Evolutionary conservation across 176 grass and related monocot species (phyloP), one percentile per base, ranked within the genome.

Genomic region (Eragrostis curvula): DNA sequence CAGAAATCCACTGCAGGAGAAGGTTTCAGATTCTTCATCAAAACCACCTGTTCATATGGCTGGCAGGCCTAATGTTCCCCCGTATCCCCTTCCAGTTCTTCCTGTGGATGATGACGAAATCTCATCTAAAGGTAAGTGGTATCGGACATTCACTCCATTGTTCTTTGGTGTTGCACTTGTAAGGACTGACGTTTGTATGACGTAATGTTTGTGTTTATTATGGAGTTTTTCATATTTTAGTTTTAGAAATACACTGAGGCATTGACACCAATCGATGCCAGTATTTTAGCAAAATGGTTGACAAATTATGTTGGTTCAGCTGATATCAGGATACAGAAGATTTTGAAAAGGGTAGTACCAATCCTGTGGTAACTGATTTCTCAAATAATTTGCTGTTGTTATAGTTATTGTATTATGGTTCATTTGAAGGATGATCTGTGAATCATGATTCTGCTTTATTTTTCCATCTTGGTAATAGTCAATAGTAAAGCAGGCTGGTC

Each of bases 41-140:
- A 97, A 97, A 87, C 88, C 81, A 70, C 87, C 88, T 71, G 86
- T 89, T 57, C 90, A 80, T 73, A 74, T 88, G 73, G 73, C 85
- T 59, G 85, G 68, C 83, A 85, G 90, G 47, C 88, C 95, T 70
- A 89, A 70, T 78, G 85, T 92, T 87, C 86, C 88, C 71, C 84
- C 92, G 25, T 94, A 91, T 75, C 78, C 86, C 13, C 60, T 94
- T 86, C 92, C 90, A 48, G 79, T 86, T 75, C 68, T 89, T 85
- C 88, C 84, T 65, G 69, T 91, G 66, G 95, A 94, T 49, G 92
- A 94, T 72, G 92, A 97, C 29, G 90, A 94, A 73, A 90, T 94
- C 83, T 85, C 95, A 21, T 89, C 76, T 27, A 88, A 94, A 85
- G 84, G 95, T 97, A 82, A 46, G 14, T 87, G 27, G 39, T 65